phyloP scores from a whole-genome alignment of 2,329 filamentous ascomycete genomes.

The Colletotrichum acutatum region DNA sequence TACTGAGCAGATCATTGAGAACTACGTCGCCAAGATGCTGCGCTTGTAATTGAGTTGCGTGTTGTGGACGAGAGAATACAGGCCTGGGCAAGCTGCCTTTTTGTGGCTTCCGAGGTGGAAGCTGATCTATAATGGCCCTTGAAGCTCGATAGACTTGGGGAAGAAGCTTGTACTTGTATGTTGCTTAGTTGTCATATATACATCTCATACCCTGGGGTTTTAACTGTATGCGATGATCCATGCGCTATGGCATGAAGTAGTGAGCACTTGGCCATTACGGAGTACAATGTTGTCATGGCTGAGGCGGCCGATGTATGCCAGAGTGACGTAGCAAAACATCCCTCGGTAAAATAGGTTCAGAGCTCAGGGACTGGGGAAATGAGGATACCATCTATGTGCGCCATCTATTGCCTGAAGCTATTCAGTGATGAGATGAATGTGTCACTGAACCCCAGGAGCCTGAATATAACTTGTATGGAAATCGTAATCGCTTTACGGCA shows the following conservation, averaged over 20 bases:
- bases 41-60: slow-evolving; percentile 66
- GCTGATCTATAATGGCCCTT: slow-evolving; percentile 23
- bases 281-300: not conserved
- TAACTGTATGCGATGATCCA: slow-evolving; percentile 21
- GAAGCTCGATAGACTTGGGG: slow-evolving; percentile 31
- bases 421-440: not conserved
- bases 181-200: slow-evolving; percentile 49
- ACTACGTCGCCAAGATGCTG: slow-evolving; percentile 90
- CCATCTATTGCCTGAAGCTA: not conserved
- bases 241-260: too few relatives aligned
- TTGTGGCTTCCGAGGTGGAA: slow-evolving; percentile 5
- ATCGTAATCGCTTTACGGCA: too few relatives aligned
- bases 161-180: slow-evolving; percentile 53
- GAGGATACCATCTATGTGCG: not conserved
- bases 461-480: too few relatives aligned
- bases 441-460: not conserved
- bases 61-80: not conserved
- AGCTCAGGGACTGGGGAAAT: not conserved
- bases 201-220: slow-evolving; percentile 39
- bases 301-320: not conserved
- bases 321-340: not conserved
- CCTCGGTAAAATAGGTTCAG: not conserved
- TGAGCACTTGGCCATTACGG: not conserved
- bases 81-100: slow-evolving; percentile 13
- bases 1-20: slow-evolving; percentile 85